Conservation (phyloP, 495 filamentous ascomycete genomes). For the Aspergillus conjunctus region DNA sequence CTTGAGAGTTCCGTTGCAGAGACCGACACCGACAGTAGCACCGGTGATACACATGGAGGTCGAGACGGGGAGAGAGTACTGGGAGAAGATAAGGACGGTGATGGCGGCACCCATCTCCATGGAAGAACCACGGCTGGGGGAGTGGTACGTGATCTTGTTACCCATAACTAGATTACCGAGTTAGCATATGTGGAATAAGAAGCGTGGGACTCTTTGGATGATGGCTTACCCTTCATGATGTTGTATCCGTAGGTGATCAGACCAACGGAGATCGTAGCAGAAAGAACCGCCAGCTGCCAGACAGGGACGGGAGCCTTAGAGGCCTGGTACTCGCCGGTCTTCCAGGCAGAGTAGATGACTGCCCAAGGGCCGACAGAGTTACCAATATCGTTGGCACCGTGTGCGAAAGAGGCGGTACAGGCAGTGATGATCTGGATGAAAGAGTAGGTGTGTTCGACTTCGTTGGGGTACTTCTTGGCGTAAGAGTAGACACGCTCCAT, state of each 20-base stretch:
- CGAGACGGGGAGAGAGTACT: constrained; percentile 61
- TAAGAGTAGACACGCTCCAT: constrained; percentile 61
- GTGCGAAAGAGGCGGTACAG: constrained; percentile 73
- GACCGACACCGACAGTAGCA: constrained; percentile 58
- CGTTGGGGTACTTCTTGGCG: constrained; percentile 70
- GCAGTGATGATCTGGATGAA: constrained; percentile 76
- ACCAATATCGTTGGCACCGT: constrained; percentile 79
- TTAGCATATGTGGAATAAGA: constrained; percentile 24
- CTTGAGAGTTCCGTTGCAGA: constrained; percentile 58
- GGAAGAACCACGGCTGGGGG: constrained; percentile 59
- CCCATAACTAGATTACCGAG: constrained; percentile 52
- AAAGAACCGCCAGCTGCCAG: constrained; percentile 62
- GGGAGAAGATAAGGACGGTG: constrained; percentile 65
- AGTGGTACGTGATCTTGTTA: constrained; percentile 69
- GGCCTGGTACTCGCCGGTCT: constrained; percentile 44
- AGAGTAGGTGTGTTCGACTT: constrained; percentile 74
- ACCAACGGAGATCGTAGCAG: constrained; percentile 56
- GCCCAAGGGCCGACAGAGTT: constrained; percentile 77
- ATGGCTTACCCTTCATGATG: constrained; percentile 61
- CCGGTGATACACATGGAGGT: constrained; percentile 63
- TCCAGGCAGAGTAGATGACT: constrained; percentile 69
- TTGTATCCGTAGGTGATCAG: constrained; percentile 68
- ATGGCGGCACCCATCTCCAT: constrained; percentile 70
- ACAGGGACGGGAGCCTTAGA: constrained; percentile 53
- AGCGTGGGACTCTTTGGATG: neutral